A percentile compares a stretch with the other conserved stretches of the same genome.
phyloP scores from a whole-genome alignment of 2,329 filamentous ascomycete species.

The Leptoxyphium fumago region DNA sequence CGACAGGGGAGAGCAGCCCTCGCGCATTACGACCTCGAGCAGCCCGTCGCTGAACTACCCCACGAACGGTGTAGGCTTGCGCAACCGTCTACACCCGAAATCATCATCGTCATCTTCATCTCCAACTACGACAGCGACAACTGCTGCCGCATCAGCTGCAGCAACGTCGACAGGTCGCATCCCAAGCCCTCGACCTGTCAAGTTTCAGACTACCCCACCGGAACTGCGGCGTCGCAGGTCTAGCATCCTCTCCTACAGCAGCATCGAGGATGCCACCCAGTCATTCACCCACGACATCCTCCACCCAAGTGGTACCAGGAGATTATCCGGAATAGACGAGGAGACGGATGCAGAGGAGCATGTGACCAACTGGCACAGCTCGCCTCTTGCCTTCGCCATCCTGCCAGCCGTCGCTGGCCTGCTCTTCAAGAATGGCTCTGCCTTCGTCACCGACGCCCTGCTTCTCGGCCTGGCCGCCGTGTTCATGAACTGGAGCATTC shows the following conservation, averaged over 20 bases:
- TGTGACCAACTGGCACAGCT: constrained; percentile 57
- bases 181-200: neutral
- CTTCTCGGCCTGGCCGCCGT: constrained; percentile 66
- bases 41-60: too few species aligned
- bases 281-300: constrained; percentile 59
- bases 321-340: constrained; percentile 1
- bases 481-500: constrained; percentile 85
- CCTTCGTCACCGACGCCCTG: constrained; percentile 72
- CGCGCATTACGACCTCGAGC: too few species aligned
- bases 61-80: too few species aligned
- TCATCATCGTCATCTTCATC: too few species aligned
- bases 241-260: constrained; percentile 66
- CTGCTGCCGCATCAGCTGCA: too few species aligned
- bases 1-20: too few species aligned
- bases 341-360: constrained; percentile 25
- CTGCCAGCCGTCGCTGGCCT: constrained; percentile 75
- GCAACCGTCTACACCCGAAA: too few species aligned
- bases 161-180: too few species aligned
- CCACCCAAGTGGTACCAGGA: constrained; percentile 22
- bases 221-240: constrained; percentile 43
- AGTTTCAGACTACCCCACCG: neutral
- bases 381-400: constrained; percentile 71
- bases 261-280: constrained; percentile 49
- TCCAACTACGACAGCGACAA: too few species aligned
- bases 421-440: constrained; percentile 70